Conservation (phyloP, 2,329 filamentous ascomycete species). For the Peltaster fructicola region DNA sequence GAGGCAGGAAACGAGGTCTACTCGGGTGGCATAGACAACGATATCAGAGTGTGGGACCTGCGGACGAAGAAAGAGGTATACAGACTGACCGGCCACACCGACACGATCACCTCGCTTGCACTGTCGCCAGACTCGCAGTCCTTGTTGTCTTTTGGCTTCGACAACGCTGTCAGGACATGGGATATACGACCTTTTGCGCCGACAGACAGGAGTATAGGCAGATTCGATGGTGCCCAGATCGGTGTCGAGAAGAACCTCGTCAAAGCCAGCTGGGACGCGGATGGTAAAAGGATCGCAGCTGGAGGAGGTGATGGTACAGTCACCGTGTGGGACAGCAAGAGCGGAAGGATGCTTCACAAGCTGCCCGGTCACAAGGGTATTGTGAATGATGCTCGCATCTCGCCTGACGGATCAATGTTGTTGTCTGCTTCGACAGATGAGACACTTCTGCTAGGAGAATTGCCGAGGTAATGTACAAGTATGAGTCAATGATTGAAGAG, state of each 20-base stretch:
- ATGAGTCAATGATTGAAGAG: no score
- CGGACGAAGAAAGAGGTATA: slow-evolving; percentile 81
- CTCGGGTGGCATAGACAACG: slow-evolving; percentile 87
- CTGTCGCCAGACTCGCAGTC: slow-evolving; percentile 89
- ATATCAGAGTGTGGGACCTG: slow-evolving; percentile 93
- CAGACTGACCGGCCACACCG: slow-evolving; percentile 72
- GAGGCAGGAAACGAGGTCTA: slow-evolving; percentile 94
- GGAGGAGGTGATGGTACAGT: slow-evolving; percentile 83
- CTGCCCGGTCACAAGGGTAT: slow-evolving; percentile 87
- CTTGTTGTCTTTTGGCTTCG: slow-evolving; percentile 80
- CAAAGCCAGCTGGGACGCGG: slow-evolving; percentile 73
- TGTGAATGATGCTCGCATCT: slow-evolving; percentile 87
- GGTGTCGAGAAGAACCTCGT: slow-evolving; percentile 87
- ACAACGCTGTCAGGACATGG: slow-evolving; percentile 88
- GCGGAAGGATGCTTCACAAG: slow-evolving; percentile 85
- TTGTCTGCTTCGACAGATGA: slow-evolving; percentile 15
- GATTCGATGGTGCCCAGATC: slow-evolving; percentile 77
- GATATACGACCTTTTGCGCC: slow-evolving; percentile 91
- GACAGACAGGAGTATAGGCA: slow-evolving; percentile 64
- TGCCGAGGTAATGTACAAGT: slow-evolving; percentile 9
- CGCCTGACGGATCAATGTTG: slow-evolving; percentile 68
- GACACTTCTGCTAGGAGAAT: slow-evolving; percentile 18
- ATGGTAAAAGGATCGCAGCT: slow-evolving; percentile 71
- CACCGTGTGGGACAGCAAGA: slow-evolving; percentile 75
- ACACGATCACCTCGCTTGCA: slow-evolving; percentile 77